phyloP scores from a whole-genome alignment of 768 basidiomycete species.

The Tephrocybe sp. region DNA sequence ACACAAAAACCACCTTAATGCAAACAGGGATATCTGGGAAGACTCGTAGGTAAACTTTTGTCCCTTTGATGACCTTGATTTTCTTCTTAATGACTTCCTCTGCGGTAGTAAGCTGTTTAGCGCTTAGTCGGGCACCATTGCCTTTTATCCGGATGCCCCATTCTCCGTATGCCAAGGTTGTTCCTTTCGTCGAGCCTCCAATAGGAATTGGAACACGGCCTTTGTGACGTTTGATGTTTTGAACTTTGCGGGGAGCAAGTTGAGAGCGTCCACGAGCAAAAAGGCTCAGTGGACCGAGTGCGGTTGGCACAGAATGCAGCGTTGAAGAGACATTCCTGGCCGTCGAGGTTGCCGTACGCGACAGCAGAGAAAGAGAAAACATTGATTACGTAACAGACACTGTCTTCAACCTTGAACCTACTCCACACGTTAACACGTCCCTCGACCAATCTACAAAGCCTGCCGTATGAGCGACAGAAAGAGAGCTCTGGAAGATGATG shows the following conservation, averaged over 20 bases:
- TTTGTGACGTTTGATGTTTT: slow-evolving; percentile 88
- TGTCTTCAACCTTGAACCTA: slow-evolving; percentile 2
- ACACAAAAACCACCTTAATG: slow-evolving; percentile 66
- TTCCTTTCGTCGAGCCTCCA: slow-evolving; percentile 92
- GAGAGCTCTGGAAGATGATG: slow-evolving; percentile 54
- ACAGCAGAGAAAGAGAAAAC: slow-evolving; percentile 43
- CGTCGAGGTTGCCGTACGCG: slow-evolving; percentile 26
- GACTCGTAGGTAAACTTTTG: slow-evolving; percentile 81
- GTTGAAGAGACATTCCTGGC: slow-evolving; percentile 16
- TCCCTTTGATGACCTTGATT: slow-evolving; percentile 85
- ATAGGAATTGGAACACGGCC: slow-evolving; percentile 81
- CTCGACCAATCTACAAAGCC: neutral
- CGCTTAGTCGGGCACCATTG: slow-evolving; percentile 75
- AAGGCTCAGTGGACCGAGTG: slow-evolving; percentile 31
- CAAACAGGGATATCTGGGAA: slow-evolving; percentile 98
- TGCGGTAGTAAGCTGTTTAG: slow-evolving; percentile 85
- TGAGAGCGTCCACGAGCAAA: slow-evolving; percentile 51
- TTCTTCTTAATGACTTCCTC: slow-evolving; percentile 88
- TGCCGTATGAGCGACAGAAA: slow-evolving; percentile 63
- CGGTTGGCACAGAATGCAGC: slow-evolving; percentile 21
- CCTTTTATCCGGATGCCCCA: slow-evolving; percentile 90
- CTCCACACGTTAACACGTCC: neutral
- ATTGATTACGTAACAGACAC: slow-evolving; percentile 26
- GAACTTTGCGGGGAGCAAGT: slow-evolving; percentile 81
- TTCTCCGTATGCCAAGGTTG: slow-evolving; percentile 87